Base-by-base conservation (phyloP, 129 eudicot genomes). In the Daucus carota region DNA sequence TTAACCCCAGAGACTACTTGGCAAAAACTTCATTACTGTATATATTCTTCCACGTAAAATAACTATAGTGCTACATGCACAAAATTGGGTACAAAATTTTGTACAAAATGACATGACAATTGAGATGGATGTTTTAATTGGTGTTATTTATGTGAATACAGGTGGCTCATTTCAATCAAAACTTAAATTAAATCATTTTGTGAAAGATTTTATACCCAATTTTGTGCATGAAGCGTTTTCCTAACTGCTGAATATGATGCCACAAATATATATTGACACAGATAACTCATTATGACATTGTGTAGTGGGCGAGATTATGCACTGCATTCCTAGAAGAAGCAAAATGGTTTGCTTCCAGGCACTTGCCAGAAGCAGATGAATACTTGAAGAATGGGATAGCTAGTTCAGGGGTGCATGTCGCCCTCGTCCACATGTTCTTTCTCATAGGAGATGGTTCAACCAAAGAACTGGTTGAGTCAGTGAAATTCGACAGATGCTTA, bases 341-440 rank as follows among this genome's bases (percentile, higher is more conserved):
- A 7, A 65, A 65, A 32, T 65, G 71, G 71, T 65, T 65, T 15
- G 71, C 15, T 31, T 65, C 71, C 1, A 42, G 71, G 9, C 3
- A 65, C 15, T 65, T 65, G 17, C 71, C 71, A 65, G n/a, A 6
- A 65, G 40, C 71, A 65, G 71, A 65, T 15, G 71, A 65, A 6
- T 65, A 65, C 42, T 32, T 65, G 22, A 65, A 31, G 41, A 65
- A 65, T 65, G 71, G 71, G 42, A 65, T 32, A 14, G 41, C 15
- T 14, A 65, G 71, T 65, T 65, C 71, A 13, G 71, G 71, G 40
- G 41, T 32, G 22, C 71, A 65, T 65, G 71, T 65, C 20, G 71
- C 6, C 1, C 71, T 65, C 0, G 40, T 16, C 42, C 71, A 65
- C 71, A 28, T 65, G 71, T 65, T 65, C 43, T 32, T 65, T 65